Base-by-base conservation (phyloP, 2,329 filamentous ascomycete genomes). In the Chaetomiaceae sp. region DNA sequence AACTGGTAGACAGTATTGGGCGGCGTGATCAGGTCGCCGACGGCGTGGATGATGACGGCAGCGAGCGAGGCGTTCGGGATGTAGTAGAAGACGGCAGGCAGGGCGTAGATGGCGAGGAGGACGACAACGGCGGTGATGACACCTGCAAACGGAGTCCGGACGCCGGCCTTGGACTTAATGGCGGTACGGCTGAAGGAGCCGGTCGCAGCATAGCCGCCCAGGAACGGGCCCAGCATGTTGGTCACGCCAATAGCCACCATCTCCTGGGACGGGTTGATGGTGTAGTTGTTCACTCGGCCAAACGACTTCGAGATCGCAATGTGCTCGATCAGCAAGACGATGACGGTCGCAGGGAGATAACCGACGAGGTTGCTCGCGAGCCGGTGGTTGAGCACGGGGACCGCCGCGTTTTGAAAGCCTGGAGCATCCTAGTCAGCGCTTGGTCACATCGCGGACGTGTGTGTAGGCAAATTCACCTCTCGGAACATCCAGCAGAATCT, bases 291-390 rank as follows among this genome's bases (percentile, higher is more conserved):
- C 58, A 96, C 79, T 49, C 91, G 80, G 9, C 93, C 93, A 57
- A 98, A 97, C 0, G 91, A 96, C 65, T 97, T 98, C 15, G 90
- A 88, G 53, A 97, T 96, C 38, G 91, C 89, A 58, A 97, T 95
- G 63, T 97, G 91, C 67, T 97, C 93, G 51, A 97, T 94, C 29
- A 97, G 75, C 47, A 97, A 75, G n/a, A 98, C 90, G 55, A 97
- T 95, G 42, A 96, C 83, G 1, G 86, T 84, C 7, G 86, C 86
- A 0, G 93, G 93, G 2, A 97, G 71, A 55, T 95, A 77, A 30
- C 73, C 71, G 2, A 76, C 73, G 60, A 95, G 88, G 1, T 79
- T 68, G 2, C 70, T 74, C 60, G 95, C 77, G 42, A 96, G 78
- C 0, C 73, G 65, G 0, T 65, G 66, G 54, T 85, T 80, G 49